Conservation (phyloP, 768 basidiomycete species). For the Chalciporus sphaerocephalus region DNA sequence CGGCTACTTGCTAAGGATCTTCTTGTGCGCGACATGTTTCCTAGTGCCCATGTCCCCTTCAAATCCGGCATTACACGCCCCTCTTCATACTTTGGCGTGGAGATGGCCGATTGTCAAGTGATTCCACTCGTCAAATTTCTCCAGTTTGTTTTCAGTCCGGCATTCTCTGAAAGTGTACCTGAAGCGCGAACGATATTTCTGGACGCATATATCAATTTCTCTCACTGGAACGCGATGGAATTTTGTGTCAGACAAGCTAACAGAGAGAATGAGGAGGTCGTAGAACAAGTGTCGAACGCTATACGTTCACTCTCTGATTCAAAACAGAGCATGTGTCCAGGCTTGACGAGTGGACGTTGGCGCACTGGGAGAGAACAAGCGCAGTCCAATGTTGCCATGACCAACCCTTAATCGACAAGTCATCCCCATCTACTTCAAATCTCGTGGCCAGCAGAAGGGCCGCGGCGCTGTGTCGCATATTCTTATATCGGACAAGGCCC, state of each 20-base stretch:
- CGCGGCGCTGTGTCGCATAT: neutral
- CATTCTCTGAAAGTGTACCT: neutral
- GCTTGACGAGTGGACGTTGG: neutral
- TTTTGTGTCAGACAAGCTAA: neutral
- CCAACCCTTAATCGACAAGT: conserved; percentile 4
- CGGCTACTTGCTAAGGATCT: conserved; percentile 9
- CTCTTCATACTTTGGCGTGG: neutral
- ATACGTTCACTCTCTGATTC: neutral
- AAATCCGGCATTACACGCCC: no score
- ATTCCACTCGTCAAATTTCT: conserved; percentile 4
- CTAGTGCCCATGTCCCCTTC: no score
- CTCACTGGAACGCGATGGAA: conserved; percentile 10
- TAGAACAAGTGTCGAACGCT: neutral
- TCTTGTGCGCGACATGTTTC: neutral
- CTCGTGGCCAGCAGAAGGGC: neutral
- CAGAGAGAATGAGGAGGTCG: neutral
- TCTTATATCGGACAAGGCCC: conserved; percentile 5
- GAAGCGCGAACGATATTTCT: neutral
- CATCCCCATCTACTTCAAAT: conserved; percentile 6
- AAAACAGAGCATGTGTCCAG: neutral
- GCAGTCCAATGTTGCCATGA: conserved; percentile 4
- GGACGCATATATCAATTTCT: conserved; percentile 9
- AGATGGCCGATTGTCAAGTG: conserved; percentile 1
- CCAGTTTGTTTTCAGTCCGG: conserved; percentile 1
- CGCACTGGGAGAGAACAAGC: conserved; percentile 3